Evolutionary conservation across 106 monocot species (phyloP), one percentile per base, ranked within the genome.

Genomic region (Allium fistulosum): DNA sequence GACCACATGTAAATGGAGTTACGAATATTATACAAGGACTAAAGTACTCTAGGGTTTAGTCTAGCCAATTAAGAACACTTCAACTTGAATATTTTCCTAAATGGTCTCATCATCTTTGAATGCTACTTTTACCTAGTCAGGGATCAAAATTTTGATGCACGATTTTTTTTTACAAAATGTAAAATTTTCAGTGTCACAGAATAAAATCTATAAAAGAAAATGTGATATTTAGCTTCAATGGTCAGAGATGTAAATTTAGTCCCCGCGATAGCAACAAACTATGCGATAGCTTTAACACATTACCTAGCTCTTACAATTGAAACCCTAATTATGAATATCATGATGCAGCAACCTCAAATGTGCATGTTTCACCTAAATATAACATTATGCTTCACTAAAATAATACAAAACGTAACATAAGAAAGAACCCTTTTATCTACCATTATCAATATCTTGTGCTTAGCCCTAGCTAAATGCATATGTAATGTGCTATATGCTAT

Each of bases 341-440:
- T 28, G 53, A 68, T 68, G 53, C 46, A 28, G 68, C 28, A 37
- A 37, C 37, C 68, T 68, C 46, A 56, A 45, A 68, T 9, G 16
- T 46, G 46, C 13, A 57, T 46, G 45, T 57, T 49, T 51, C 56
- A 68, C 68, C 68, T 68, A 68, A 68, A 68, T 11, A 48, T 63
- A 57, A 49, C 28, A 59, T 50, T 66, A 26, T 37, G 37, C 37
- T 37, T 37, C 46, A 51, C 3, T 65, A 66, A 58, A 59, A 22
- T 17, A 9, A 1, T 48, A 7, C 4, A 15, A 49, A 15, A 17
- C 5, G 37, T 66, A 47, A 58, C 47, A 59, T 37, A 58, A 13
- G 27, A 60, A 75, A 58, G 60, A 59, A 68, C 48, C 57, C 58
- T 66, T 66, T 49, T 74, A 66, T 57, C 74, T 74, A 65, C 66